Evolutionary conservation across 305 asterid genomes (phyloP).

Genomic region (Lippia alba): DNA sequence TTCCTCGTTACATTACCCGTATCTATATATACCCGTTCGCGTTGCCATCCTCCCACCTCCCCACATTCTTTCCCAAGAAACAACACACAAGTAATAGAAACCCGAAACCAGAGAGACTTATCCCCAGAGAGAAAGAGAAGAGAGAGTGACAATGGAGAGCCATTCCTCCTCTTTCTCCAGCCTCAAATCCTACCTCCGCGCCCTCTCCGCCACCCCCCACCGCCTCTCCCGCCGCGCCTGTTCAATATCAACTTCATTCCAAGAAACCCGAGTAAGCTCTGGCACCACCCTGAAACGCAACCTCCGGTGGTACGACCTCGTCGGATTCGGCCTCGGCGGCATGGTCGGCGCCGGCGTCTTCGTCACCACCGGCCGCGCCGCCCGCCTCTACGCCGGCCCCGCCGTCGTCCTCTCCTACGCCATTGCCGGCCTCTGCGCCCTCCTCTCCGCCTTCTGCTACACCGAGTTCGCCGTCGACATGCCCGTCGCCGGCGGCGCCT

Average conservation of each 20-base stretch:
- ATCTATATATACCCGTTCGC: background rate
- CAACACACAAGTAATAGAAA: background rate
- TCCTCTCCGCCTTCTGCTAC: slow-evolving; percentile 93
- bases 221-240: slow-evolving; percentile 79
- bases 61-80: background rate
- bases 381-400: slow-evolving; percentile 69
- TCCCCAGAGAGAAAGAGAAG: slow-evolving; percentile 9
- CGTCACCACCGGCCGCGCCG: slow-evolving; percentile 79
- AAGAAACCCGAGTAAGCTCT: slow-evolving; percentile 65
- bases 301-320: slow-evolving; percentile 80
- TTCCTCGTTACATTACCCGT: no score
- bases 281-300: slow-evolving; percentile 70
- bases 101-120: background rate
- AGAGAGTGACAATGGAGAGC: slow-evolving; percentile 44
- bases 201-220: slow-evolving; percentile 78
- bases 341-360: slow-evolving; percentile 99
- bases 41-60: background rate
- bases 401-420: slow-evolving; percentile 84
- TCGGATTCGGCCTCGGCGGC: slow-evolving; percentile 84
- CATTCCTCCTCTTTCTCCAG: slow-evolving; percentile 65
- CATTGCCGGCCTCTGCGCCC: slow-evolving; percentile 96
- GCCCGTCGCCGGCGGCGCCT: slow-evolving; percentile 98
- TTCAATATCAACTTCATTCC: slow-evolving; percentile 66
- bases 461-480: slow-evolving; percentile 97
- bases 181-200: slow-evolving; percentile 61